Conservation (phyloP, 2,329 filamentous ascomycete genomes). For the Epichloe festucae region DNA sequence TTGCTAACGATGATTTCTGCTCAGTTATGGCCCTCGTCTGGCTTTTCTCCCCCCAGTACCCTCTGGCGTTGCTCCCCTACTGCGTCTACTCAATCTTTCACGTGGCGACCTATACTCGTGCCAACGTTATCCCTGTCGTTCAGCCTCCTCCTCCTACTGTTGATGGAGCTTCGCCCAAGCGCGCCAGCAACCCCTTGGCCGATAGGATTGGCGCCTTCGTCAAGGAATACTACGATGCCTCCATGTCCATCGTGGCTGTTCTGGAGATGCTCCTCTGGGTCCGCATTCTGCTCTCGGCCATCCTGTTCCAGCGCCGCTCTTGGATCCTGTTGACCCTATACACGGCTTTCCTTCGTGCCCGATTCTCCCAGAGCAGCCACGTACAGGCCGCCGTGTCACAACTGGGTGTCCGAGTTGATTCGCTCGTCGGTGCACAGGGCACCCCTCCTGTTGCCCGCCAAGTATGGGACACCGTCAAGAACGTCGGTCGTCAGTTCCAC, state of each 20-base stretch:
- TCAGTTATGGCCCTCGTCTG: constrained; percentile 86
- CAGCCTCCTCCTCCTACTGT: constrained; percentile 50
- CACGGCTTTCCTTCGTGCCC: constrained; percentile 82
- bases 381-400: constrained; percentile 72
- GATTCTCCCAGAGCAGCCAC: constrained; percentile 81
- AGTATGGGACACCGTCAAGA: constrained; percentile 72
- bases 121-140: constrained; percentile 81
- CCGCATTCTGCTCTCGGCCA: constrained; percentile 65
- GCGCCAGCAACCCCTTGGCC: constrained; percentile 46
- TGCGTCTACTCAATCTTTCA: constrained; percentile 97
- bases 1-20: neutral
- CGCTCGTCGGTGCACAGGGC: constrained; percentile 71
- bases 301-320: constrained; percentile 80
- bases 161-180: constrained; percentile 42
- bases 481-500: constrained; percentile 57
- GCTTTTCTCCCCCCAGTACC: constrained; percentile 79
- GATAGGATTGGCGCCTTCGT: constrained; percentile 86
- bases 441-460: constrained; percentile 69
- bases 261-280: constrained; percentile 84
- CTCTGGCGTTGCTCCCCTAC: constrained; percentile 84
- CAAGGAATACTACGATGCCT: constrained; percentile 93
- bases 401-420: constrained; percentile 64
- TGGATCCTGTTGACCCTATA: constrained; percentile 82
- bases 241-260: constrained; percentile 82
- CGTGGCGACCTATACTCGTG: constrained; percentile 89